Percentiles rank a stretch among this genome's conserved stretches.
phyloP scores from a whole-genome alignment of 345 rosid species.

The Stellera chamaejasme region DNA sequence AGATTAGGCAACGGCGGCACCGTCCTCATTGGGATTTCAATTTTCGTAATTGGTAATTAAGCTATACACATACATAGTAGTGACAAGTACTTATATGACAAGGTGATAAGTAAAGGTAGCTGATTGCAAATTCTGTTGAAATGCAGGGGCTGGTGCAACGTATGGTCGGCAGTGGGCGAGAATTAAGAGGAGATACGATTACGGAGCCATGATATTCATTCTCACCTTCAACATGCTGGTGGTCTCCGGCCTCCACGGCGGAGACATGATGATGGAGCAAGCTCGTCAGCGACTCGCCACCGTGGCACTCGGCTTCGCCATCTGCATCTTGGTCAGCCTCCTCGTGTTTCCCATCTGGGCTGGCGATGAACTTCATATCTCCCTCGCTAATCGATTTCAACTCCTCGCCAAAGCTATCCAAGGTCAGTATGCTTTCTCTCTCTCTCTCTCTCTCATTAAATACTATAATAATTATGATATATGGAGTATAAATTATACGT shows the following conservation, averaged over 20 bases:
- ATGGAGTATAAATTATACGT: not conserved
- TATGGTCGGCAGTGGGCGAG: slow-evolving; percentile 48
- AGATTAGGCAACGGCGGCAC: slow-evolving; percentile 36
- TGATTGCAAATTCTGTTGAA: not conserved
- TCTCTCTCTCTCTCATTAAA: not conserved
- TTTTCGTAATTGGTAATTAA: slow-evolving; percentile 41
- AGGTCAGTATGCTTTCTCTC: slow-evolving; percentile 34
- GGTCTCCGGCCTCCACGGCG: slow-evolving; percentile 57
- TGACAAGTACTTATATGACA: not conserved
- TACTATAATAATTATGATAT: not conserved
- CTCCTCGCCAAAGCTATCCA: slow-evolving; percentile 52
- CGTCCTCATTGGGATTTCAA: slow-evolving; percentile 30
- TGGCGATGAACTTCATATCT: slow-evolving; percentile 74
- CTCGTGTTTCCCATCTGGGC: slow-evolving; percentile 80
- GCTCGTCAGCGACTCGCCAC: slow-evolving; percentile 63
- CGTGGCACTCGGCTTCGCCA: slow-evolving; percentile 53
- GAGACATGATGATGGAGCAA: slow-evolving; percentile 34
- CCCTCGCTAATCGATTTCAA: slow-evolving; percentile 44
- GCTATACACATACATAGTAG: not conserved
- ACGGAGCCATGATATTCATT: slow-evolving; percentile 68
- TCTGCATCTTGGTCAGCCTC: slow-evolving; percentile 51
- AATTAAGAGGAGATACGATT: slow-evolving; percentile 56
- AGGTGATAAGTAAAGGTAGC: not conserved
- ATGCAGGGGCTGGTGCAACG: slow-evolving; percentile 60
- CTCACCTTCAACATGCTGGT: slow-evolving; percentile 74